Evolutionary conservation across 2,329 filamentous ascomycete genomes (phyloP), one percentile per base, ranked within the genome.

Genomic region (Knufia petricola): DNA sequence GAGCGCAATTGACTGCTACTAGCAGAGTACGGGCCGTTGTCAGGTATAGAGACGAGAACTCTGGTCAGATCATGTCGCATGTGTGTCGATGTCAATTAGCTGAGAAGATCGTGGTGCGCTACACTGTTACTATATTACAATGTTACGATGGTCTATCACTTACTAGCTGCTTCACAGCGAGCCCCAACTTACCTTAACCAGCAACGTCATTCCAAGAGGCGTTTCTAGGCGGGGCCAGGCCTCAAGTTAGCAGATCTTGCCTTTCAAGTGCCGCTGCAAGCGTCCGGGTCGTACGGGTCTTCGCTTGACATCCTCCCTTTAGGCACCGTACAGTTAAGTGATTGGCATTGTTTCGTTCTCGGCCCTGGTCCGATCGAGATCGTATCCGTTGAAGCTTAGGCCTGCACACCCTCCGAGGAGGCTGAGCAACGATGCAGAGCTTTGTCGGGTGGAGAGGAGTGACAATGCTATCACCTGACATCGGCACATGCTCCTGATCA

Each of bases 121-220:
- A 20, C 39, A 20, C 23, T 13, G 28, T 10, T 20, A 8, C 20
- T 24, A 42, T n/a, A 13, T 26, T 21, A 12, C 28, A 31, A 28
- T 31, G 6, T 20, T 31, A 43, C 7, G 41, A 15, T 28, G 17
- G 31, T 21, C 15, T 31, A 9, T 44, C 13, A 6, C 8, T 26
- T n/a, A 23, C 24, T 20, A 44, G 24, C 10, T 13, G 23, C 19
- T 19, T 10, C 28, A 28, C 26, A 21, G 26, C 21, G 39, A 30
- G 21, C n/a, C n/a, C 3, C 3, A 24, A 13, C n/a, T 42, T 13
- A 8, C 28, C 12, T 21, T 19, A 13, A 40, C 21, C 24, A 26
- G 40, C n/a, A 17, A 36, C 24, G 31, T 36, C 40, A 20, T 34
- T 52, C 50, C 52, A 23, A 56, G 39, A 12, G 9, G 32, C 4